Conservation (phyloP, 805 yeast genomes). For the Starmerella sirachaensis region DNA sequence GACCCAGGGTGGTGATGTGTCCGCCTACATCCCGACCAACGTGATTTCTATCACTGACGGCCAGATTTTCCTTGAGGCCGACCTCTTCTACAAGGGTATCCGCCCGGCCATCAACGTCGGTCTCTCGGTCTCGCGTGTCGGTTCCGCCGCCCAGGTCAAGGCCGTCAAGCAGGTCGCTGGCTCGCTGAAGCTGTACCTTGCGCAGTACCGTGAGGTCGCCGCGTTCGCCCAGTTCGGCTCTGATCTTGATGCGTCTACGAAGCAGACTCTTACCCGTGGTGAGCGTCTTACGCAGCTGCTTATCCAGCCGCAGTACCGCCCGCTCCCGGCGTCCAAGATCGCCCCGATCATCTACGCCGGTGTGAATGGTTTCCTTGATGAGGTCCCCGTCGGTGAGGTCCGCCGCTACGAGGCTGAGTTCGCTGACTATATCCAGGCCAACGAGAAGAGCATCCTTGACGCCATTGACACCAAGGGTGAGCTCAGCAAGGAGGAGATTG, state of each 20-base stretch:
- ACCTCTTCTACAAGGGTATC: constrained; percentile 99
- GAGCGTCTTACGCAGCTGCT: constrained; percentile 98
- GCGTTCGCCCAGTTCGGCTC: constrained; percentile 99
- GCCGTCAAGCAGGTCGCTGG: constrained; percentile 99
- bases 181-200: constrained; percentile 98
- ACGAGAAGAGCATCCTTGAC: constrained; percentile 70
- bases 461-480: constrained; percentile 84
- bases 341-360: constrained; percentile 98
- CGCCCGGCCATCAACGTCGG: constrained; percentile 99
- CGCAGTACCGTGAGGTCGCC: constrained; percentile 99
- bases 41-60: constrained; percentile 96
- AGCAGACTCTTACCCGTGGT: constrained; percentile 98
- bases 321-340: constrained; percentile 97
- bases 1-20: constrained; percentile 99
- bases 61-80: constrained; percentile 98
- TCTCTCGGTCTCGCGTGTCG: constrained; percentile 99
- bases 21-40: constrained; percentile 95
- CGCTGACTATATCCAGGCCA: constrained; percentile 83
- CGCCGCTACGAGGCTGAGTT: constrained; percentile 86
- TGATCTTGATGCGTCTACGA: constrained; percentile 98
- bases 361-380: constrained; percentile 98
- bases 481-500: constrained; percentile 77
- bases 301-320: constrained; percentile 94
- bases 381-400: constrained; percentile 70
- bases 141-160: constrained; percentile 99